phyloP scores from a whole-genome alignment of 2,329 filamentous ascomycete genomes.

The Phialocephala subalpina region DNA sequence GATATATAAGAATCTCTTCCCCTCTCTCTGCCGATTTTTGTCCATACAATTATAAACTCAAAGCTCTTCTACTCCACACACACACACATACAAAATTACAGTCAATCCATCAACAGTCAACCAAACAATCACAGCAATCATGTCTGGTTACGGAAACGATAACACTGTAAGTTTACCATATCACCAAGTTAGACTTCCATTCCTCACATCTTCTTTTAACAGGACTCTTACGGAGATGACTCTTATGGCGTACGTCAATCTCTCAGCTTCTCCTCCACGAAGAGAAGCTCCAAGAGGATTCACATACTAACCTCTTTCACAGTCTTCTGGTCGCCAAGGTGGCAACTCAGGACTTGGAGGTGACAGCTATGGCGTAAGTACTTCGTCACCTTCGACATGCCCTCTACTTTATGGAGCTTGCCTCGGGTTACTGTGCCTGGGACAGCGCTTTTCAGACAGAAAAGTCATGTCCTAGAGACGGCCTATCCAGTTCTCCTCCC shows the following conservation, averaged over 20 bases:
- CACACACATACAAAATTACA: constrained; percentile 15
- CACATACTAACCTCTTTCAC: constrained; percentile 18
- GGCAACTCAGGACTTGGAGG: constrained; percentile 12
- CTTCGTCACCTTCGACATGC: background rate
- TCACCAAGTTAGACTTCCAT: constrained; percentile 21
- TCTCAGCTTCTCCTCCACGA: constrained; percentile 7
- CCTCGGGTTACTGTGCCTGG: too few species aligned
- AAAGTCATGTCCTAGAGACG: too few species aligned
- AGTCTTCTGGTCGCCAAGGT: constrained; percentile 31
- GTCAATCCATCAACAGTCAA: constrained; percentile 22
- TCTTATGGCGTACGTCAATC: constrained; percentile 34
- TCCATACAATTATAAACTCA: constrained; percentile 2
- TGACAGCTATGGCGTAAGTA: constrained; percentile 34
- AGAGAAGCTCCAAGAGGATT: constrained; percentile 7
- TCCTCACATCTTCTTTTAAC: constrained; percentile 30
- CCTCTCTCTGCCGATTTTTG: background rate
- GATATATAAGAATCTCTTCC: constrained; percentile 8
- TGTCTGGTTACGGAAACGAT: constrained; percentile 45
- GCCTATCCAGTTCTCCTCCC: background rate
- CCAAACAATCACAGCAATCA: constrained; percentile 30
- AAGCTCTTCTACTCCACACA: constrained; percentile 11
- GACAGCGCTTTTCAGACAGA: too few species aligned
- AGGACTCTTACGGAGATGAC: constrained; percentile 31
- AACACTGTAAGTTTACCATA: constrained; percentile 38
- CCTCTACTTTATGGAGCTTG: too few species aligned